phyloP scores from a whole-genome alignment of 345 rosid genomes.

The Heritiera fomes region DNA sequence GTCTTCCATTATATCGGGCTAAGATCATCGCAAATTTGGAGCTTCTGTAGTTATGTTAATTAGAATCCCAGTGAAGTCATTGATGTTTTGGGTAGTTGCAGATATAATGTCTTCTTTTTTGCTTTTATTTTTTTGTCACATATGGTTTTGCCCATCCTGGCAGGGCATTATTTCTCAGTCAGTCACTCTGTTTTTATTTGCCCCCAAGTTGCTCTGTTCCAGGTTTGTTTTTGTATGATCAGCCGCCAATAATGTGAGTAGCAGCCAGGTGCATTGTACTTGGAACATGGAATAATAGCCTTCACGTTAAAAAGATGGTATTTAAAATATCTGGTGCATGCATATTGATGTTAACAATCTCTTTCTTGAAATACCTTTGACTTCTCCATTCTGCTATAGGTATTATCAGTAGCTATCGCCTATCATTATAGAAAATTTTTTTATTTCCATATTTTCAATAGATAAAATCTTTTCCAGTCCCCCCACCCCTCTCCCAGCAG shows the following conservation, averaged over 20 bases:
- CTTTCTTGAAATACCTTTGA: neutral
- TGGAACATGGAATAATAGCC: neutral
- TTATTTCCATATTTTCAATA: neutral
- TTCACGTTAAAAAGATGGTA: neutral
- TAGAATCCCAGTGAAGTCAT: no score
- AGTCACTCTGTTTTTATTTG: neutral
- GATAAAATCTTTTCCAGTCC: neutral
- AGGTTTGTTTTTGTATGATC: neutral
- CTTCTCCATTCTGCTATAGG: neutral
- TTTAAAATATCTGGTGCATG: neutral
- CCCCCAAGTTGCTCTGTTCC: neutral
- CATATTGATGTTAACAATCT: neutral
- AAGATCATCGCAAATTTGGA: no score
- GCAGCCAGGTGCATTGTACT: constrained; percentile 12
- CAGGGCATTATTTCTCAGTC: neutral
- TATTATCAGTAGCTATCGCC: neutral
- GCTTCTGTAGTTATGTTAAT: no score
- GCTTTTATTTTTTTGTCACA: no score
- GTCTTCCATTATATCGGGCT: no score
- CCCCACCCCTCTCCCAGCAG: neutral
- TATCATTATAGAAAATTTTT: neutral
- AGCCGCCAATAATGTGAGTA: neutral
- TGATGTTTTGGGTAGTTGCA: no score
- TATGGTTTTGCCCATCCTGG: neutral
- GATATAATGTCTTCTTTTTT: no score